Evolutionary conservation across 106 monocot species (phyloP).

Genomic region (Acorus calamus): DNA sequence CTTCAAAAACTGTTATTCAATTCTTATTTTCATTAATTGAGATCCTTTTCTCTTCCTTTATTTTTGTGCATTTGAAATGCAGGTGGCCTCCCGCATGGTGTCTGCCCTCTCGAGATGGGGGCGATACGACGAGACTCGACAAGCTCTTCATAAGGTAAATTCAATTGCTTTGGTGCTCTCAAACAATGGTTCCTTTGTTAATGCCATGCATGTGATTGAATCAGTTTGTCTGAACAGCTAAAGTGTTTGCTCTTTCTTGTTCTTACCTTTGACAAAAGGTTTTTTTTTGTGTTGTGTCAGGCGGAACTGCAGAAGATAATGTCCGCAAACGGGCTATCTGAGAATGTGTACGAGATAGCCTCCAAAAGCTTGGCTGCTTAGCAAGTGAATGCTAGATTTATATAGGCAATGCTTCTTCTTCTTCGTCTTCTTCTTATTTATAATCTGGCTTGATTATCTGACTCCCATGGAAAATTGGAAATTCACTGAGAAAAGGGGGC

Average conservation of each 20-base stretch:
- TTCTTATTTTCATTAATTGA: background rate
- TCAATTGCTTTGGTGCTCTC: no score
- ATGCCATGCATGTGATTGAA: no score
- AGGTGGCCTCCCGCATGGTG: conserved; percentile 98
- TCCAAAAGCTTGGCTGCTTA: conserved; percentile 90
- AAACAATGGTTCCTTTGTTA: no score
- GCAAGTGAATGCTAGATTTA: no score
- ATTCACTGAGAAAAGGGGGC: no score
- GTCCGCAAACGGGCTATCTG: conserved; percentile 78
- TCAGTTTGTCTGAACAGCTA: no score
- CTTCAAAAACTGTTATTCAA: background rate
- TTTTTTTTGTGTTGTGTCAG: conserved; percentile 20
- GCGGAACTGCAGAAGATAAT: conserved; percentile 86
- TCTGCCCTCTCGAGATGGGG: conserved; percentile 93
- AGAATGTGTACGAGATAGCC: conserved; percentile 97
- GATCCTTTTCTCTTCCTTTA: background rate
- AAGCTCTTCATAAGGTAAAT: conserved; percentile 78
- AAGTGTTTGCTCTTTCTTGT: background rate
- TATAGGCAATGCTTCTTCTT: background rate
- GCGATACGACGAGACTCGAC: conserved; percentile 75
- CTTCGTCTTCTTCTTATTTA: background rate
- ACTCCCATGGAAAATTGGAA: no score
- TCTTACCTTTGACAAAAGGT: background rate
- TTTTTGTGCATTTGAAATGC: background rate
- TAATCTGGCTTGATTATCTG: background rate